Percentiles rank a stretch among this genome's conserved stretches.
These are phyloP conservation scores for Dactylis glomerata DNA, from an alignment of 176 grass and related monocot species.

Conservation along the genomic window DNA sequence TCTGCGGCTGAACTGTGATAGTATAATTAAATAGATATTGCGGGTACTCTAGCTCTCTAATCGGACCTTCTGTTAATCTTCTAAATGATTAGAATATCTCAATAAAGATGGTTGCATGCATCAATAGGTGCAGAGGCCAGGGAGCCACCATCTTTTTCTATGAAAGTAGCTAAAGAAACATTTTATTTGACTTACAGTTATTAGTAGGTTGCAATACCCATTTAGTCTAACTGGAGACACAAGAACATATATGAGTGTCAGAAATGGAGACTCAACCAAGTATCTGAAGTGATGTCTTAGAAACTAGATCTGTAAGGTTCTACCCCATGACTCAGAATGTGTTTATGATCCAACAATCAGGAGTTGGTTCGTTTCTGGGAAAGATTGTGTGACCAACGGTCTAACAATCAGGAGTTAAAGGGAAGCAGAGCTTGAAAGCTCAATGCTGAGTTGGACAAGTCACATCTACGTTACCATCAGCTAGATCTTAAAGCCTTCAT, in stretches of 20 bases:
- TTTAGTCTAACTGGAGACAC: not conserved
- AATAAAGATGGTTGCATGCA: not conserved
- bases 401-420: not conserved
- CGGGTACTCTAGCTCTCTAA: not conserved
- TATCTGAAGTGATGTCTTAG: not conserved
- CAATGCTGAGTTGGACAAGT: not conserved
- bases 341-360: not conserved
- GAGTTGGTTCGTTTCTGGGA: not conserved
- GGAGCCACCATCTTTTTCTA: not conserved
- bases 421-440: not conserved
- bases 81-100: not conserved
- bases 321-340: not conserved
- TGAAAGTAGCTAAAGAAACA: not conserved
- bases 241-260: not conserved
- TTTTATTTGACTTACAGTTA: not conserved
- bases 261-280: not conserved
- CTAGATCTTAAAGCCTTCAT: not conserved
- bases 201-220: not conserved
- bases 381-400: not conserved
- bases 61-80: not conserved
- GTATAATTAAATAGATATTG: not conserved
- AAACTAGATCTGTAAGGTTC: not conserved
- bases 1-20: not conserved
- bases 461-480: not conserved
- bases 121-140: not conserved